A percentile compares a stretch with the other conserved stretches of the same genome.
These are phyloP conservation scores for Candida ovalis DNA, from an alignment of 805 yeast genomes.

Conservation along the genomic window DNA sequence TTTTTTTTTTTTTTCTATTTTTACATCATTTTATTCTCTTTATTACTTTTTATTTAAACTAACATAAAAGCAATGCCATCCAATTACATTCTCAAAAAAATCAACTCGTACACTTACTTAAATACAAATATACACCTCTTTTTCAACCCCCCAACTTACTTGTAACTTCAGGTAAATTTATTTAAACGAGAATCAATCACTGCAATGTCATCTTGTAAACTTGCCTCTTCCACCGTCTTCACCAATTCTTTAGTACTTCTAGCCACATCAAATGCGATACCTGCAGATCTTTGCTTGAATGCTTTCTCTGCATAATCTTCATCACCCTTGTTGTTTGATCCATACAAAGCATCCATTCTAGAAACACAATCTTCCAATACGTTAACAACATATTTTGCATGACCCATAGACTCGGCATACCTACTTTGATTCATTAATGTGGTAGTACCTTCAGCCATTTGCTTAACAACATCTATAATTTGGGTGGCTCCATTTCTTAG, in stretches of 20 bases:
- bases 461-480: conserved; percentile 73
- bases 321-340: conserved; percentile 38
- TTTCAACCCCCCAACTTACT: neutral
- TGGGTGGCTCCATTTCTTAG: conserved; percentile 69
- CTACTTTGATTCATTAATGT: conserved; percentile 85
- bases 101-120: no score
- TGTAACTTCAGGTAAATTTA: neutral
- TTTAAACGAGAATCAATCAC: conserved; percentile 65
- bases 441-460: conserved; percentile 87
- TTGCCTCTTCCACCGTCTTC: conserved; percentile 93
- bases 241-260: conserved; percentile 94
- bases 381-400: conserved; percentile 87
- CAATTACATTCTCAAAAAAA: no score
- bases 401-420: conserved; percentile 79
- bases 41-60: no score
- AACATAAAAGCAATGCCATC: no score
- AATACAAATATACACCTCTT: no score
- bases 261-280: conserved; percentile 93
- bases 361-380: conserved; percentile 80
- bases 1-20: no score
- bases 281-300: conserved; percentile 91
- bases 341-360: conserved; percentile 73
- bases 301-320: conserved; percentile 78
- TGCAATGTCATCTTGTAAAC: conserved; percentile 80
- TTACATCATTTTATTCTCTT: no score